Evolutionary conservation across 805 yeast genomes (phyloP).

Genomic region (Monosporozyma solicola): DNA sequence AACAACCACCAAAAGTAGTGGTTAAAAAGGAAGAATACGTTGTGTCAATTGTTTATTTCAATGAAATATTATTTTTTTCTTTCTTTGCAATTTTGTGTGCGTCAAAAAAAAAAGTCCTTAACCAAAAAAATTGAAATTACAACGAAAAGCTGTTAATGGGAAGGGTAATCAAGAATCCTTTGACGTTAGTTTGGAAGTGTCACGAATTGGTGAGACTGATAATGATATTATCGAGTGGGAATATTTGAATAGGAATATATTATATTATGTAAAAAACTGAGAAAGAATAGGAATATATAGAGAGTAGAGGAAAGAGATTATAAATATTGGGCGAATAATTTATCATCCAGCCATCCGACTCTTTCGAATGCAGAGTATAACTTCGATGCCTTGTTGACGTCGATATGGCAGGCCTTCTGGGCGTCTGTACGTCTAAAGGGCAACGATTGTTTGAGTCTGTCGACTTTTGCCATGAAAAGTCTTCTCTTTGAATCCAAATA

Average conservation of each 20-base stretch:
- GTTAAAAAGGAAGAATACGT: not conserved
- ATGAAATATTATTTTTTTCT: not conserved
- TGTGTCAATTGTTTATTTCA: not conserved
- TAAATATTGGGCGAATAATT: slow-evolving; percentile 42
- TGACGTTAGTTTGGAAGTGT: too few relatives aligned
- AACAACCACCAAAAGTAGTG: too few relatives aligned
- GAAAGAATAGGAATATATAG: not conserved
- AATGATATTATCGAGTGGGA: not conserved
- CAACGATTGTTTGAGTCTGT: slow-evolving; percentile 51
- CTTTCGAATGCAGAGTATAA: slow-evolving; percentile 80
- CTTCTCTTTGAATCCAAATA: slow-evolving; percentile 74
- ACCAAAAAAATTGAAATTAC: not conserved
- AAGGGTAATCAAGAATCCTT: not conserved
- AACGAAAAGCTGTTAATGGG: not conserved
- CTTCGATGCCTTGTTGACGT: slow-evolving; percentile 89
- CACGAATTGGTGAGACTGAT: too few relatives aligned
- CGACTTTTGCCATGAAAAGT: slow-evolving; percentile 78
- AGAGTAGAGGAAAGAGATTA: not conserved
- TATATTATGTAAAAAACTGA: not conserved
- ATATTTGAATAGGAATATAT: not conserved
- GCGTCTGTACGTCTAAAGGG: slow-evolving; percentile 95
- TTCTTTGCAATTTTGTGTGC: not conserved
- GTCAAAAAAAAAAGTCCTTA: not conserved
- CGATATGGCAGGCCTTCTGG: slow-evolving; percentile 92
- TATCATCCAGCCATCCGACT: slow-evolving; percentile 84